Evolutionary conservation across 306 rosid species (phyloP).

Genomic region (Mimosa bimucronata): DNA sequence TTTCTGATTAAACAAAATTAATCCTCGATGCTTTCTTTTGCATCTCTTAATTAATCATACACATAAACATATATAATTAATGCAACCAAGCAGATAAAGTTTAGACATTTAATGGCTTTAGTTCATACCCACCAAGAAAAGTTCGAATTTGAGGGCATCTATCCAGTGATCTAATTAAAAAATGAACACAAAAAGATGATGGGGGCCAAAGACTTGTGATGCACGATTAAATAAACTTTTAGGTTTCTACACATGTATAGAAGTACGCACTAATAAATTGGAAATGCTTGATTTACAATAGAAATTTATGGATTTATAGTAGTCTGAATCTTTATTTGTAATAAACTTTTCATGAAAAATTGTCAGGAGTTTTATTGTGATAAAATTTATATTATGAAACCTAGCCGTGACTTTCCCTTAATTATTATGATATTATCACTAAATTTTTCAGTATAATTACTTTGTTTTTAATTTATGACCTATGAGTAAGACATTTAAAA

Average conservation of each 20-base stretch:
- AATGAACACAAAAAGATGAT: background rate
- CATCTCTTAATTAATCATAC: slow-evolving; percentile 13
- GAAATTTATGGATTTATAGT: no score
- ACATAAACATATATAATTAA: slow-evolving; percentile 7
- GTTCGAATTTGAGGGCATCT: slow-evolving; percentile 13
- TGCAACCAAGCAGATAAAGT: slow-evolving; percentile 1
- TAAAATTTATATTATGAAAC: no score
- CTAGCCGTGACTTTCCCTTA: background rate
- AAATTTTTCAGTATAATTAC: background rate
- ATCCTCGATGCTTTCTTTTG: slow-evolving; percentile 21
- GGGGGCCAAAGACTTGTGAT: background rate
- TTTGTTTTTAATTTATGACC: background rate
- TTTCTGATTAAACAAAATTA: slow-evolving; percentile 34
- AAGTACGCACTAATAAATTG: no score
- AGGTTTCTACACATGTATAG: no score
- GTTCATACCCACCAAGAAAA: background rate
- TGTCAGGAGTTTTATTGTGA: no score
- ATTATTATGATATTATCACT: background rate
- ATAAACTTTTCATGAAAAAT: no score
- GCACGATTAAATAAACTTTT: background rate
- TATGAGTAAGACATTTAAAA: background rate
- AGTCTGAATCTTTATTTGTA: background rate
- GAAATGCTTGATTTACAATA: no score
- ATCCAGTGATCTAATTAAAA: background rate
- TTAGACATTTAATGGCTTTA: background rate